Conservation (phyloP, 768 basidiomycete genomes). For the Boletus insuetus region DNA sequence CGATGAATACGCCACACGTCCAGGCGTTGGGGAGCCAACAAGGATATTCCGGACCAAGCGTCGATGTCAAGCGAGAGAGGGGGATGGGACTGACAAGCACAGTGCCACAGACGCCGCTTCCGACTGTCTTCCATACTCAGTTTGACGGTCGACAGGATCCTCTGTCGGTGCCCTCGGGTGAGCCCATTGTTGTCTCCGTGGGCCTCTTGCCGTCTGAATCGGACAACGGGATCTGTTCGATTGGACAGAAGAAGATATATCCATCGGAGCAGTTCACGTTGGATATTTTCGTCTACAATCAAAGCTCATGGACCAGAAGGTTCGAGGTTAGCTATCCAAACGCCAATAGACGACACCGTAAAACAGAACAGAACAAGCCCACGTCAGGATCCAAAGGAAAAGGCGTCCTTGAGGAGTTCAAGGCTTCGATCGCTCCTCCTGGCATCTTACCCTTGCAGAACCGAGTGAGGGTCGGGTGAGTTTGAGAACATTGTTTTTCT, state of each 20-base stretch:
- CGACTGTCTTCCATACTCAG: constrained; percentile 42
- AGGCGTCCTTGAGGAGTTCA: constrained; percentile 26
- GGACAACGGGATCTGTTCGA: constrained; percentile 1
- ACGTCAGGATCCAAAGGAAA: constrained; percentile 18
- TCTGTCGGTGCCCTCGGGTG: constrained; percentile 32
- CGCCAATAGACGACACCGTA: constrained; percentile 41
- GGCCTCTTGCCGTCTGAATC: constrained; percentile 40
- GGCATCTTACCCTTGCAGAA: constrained; percentile 78
- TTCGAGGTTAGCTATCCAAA: constrained; percentile 76
- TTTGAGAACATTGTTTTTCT: constrained; percentile 12
- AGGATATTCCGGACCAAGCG: constrained; percentile 50
- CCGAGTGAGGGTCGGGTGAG: constrained; percentile 76
- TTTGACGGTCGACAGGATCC: constrained; percentile 33
- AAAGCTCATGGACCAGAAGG: constrained; percentile 67
- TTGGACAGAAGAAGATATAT: constrained; percentile 50
- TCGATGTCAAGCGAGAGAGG: constrained; percentile 67
- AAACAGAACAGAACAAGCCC: constrained; percentile 30
- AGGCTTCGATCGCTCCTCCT: constrained; percentile 36
- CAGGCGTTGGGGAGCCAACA: constrained; percentile 51
- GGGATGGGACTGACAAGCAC: constrained; percentile 34
- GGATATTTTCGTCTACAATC: constrained; percentile 88
- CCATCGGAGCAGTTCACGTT: constrained; percentile 74
- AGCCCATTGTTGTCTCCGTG: constrained; percentile 70
- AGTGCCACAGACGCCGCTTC: constrained; percentile 54
- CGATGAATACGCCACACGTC: constrained; percentile 52